Evolutionary conservation across 2,329 filamentous ascomycete genomes (phyloP).

Genomic region (Cadophora luteo-olivacea): DNA sequence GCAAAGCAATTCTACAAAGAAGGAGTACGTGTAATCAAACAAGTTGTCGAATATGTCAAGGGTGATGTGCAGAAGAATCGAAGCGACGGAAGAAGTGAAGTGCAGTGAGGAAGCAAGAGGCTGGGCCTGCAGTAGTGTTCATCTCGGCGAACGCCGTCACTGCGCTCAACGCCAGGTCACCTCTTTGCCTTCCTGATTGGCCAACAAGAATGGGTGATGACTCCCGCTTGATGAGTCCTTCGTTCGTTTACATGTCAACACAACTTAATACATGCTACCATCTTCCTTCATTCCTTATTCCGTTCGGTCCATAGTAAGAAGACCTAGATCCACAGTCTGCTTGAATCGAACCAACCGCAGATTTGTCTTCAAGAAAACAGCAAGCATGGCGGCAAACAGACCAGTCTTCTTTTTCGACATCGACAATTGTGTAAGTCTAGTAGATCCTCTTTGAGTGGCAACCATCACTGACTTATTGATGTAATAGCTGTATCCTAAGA

Average conservation of each 20-base stretch:
- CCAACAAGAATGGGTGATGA: constrained; percentile 12
- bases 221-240: not conserved
- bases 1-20: constrained; percentile 11
- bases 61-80: not conserved
- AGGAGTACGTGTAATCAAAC: constrained; percentile 12
- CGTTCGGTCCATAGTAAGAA: not conserved
- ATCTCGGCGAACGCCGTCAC: constrained; percentile 1
- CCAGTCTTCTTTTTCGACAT: constrained; percentile 86
- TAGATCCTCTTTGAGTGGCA: no score
- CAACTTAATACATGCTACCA: constrained; percentile 1
- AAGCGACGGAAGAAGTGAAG: not conserved
- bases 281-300: not conserved
- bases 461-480: constrained; percentile 2
- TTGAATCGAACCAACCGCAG: not conserved
- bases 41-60: constrained; percentile 5
- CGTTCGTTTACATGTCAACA: not conserved
- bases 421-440: constrained; percentile 80
- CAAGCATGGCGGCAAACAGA: constrained; percentile 42
- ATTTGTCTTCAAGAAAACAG: not conserved
- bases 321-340: not conserved
- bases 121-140: not conserved
- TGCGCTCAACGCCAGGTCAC: not conserved
- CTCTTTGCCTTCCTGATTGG: not conserved
- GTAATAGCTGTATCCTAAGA: constrained; percentile 78
- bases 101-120: not conserved